These are phyloP conservation scores for Mycogone perniciosa DNA, from an alignment of 2,329 filamentous ascomycete genomes.

Conservation along the genomic window DNA sequence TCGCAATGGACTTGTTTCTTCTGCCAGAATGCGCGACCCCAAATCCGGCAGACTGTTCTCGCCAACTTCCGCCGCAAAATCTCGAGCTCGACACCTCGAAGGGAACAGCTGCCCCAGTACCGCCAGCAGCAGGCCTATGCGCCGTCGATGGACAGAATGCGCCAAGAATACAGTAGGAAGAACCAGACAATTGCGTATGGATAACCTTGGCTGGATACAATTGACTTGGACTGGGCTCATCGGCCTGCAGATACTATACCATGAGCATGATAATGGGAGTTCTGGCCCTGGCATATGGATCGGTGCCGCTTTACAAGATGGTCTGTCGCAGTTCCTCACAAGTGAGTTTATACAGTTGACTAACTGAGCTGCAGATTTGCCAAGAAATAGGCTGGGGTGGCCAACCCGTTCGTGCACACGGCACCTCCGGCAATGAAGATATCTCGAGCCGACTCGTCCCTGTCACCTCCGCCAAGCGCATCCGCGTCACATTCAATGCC, in stretches of 20 bases:
- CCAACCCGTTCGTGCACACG: slow-evolving; percentile 79
- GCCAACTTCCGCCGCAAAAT: slow-evolving; percentile 25
- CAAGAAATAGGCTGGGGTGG: slow-evolving; percentile 87
- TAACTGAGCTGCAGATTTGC: slow-evolving; percentile 53
- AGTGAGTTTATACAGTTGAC: slow-evolving; percentile 4
- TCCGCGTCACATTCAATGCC: slow-evolving; percentile 93
- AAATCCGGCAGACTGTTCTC: slow-evolving; percentile 16
- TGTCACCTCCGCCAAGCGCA: slow-evolving; percentile 71
- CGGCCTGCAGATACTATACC: slow-evolving; percentile 56
- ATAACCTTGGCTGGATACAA: slow-evolving; percentile 2
- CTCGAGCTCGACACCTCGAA: slow-evolving; percentile 24
- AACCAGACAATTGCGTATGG: slow-evolving; percentile 54
- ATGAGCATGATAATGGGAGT: slow-evolving; percentile 73
- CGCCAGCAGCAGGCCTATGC: slow-evolving; percentile 22
- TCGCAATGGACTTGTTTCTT: slow-evolving; percentile 33
- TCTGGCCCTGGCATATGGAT: slow-evolving; percentile 74
- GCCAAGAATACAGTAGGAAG: slow-evolving; percentile 57
- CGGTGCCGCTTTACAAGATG: slow-evolving; percentile 84
- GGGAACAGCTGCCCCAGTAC: slow-evolving; percentile 17
- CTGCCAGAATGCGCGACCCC: slow-evolving; percentile 30
- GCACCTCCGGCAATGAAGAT: slow-evolving; percentile 48
- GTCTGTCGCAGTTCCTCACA: slow-evolving; percentile 34
- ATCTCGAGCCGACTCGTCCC: slow-evolving; percentile 72
- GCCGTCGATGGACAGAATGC: slow-evolving; percentile 55
- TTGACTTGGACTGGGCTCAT: slow-evolving; percentile 15